Evolutionary conservation across 805 yeast genomes (phyloP).

Genomic region (Blastobotrys attinorum): DNA sequence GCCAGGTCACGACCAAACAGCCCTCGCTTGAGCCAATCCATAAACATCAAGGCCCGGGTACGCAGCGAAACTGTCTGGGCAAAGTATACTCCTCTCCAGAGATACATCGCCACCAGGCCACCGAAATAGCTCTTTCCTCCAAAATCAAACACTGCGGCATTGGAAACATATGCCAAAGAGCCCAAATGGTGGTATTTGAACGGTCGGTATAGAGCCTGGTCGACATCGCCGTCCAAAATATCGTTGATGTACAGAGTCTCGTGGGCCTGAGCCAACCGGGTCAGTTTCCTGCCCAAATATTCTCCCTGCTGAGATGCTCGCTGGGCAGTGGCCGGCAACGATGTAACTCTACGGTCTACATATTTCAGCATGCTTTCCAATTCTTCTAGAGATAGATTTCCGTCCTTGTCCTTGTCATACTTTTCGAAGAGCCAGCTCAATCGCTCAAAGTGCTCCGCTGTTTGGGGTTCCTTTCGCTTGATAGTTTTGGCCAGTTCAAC

Average conservation of each 20-base stretch:
- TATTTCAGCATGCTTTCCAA: conserved; percentile 43
- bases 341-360: conserved; percentile 55
- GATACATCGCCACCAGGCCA: conserved; percentile 61
- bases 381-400: conserved; percentile 46
- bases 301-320: conserved; percentile 66
- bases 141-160: conserved; percentile 61
- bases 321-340: conserved; percentile 69
- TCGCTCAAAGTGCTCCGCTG: conserved; percentile 46
- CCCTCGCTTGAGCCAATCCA: conserved; percentile 60
- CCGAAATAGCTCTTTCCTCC: conserved; percentile 56
- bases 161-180: conserved; percentile 60
- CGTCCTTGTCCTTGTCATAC: conserved; percentile 41
- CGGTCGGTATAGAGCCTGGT: conserved; percentile 47
- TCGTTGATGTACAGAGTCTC: conserved; percentile 38
- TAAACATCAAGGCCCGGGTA: conserved; percentile 52
- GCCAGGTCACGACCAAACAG: conserved; percentile 31
- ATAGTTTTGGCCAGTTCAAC: conserved; percentile 41
- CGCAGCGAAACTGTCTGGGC: conserved; percentile 59
- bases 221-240: conserved; percentile 46
- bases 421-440: conserved; percentile 45
- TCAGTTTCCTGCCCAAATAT: conserved; percentile 53
- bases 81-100: conserved; percentile 66
- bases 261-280: conserved; percentile 41
- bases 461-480: conserved; percentile 47
- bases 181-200: conserved; percentile 60